Conservation (phyloP, 2,329 filamentous ascomycete genomes). For the Lachnellula cervina region DNA sequence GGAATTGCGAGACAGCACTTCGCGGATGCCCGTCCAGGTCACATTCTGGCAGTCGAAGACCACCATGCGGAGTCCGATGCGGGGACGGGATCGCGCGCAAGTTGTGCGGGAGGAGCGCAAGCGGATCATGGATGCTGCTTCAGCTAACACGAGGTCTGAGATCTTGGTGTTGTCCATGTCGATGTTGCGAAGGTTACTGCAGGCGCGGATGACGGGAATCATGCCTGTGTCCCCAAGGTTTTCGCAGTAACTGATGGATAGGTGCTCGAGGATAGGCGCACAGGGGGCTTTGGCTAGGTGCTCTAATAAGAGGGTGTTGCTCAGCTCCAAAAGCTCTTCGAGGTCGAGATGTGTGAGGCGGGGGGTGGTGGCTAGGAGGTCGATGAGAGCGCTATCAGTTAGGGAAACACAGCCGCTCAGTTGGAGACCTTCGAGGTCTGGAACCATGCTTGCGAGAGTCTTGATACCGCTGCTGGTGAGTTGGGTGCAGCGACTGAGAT, state of each 20-base stretch:
- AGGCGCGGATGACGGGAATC: conserved; percentile 74
- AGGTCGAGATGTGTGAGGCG: conserved; percentile 81
- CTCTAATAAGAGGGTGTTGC: conserved; percentile 66
- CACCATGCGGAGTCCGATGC: conserved; percentile 63
- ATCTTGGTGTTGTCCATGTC: conserved; percentile 93
- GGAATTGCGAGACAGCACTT: conserved; percentile 80
- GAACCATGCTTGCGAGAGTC: conserved; percentile 67
- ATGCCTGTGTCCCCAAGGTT: conserved; percentile 77
- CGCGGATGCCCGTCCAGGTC: conserved; percentile 86
- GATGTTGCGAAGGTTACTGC: conserved; percentile 62
- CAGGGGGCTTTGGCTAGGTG: conserved; percentile 74
- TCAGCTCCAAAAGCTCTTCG: conserved; percentile 76
- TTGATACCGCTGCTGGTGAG: conserved; percentile 71
- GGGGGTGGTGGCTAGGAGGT: conserved; percentile 70
- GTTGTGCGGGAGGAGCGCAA: conserved; percentile 46
- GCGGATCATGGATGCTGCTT: conserved; percentile 77
- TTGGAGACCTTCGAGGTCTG: conserved; percentile 75
- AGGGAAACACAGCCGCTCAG: conserved; percentile 72
- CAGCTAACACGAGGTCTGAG: conserved; percentile 77
- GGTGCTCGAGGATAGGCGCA: conserved; percentile 64
- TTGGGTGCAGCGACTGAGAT: conserved; percentile 72
- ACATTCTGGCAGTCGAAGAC: conserved; percentile 90
- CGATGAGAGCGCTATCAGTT: conserved; percentile 66
- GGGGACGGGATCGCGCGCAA: conserved; percentile 23
- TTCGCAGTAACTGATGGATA: conserved; percentile 89